These are phyloP conservation scores for Cynanchum wilfordii DNA, from an alignment of 257 asterid species.

Conservation along the genomic window DNA sequence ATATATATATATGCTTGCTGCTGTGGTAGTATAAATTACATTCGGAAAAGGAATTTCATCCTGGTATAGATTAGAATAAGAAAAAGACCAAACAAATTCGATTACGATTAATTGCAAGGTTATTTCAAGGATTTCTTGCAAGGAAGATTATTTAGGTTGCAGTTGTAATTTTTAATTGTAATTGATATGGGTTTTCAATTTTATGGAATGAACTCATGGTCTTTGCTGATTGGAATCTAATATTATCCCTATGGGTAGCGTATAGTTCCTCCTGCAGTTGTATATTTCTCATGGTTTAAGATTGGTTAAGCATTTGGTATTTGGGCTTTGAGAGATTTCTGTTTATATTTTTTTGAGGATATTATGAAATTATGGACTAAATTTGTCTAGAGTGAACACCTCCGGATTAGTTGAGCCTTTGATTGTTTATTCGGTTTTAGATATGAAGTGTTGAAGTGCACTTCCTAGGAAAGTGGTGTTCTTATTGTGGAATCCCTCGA, in stretches of 20 bases:
- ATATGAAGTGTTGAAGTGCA: background rate
- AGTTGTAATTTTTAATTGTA: background rate
- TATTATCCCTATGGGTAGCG: background rate
- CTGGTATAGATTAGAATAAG: too few relatives aligned
- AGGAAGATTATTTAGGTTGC: background rate
- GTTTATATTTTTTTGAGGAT: background rate
- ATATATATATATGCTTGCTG: too few relatives aligned
- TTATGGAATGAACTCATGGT: background rate
- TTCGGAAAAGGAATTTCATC: too few relatives aligned
- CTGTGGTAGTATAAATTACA: too few relatives aligned
- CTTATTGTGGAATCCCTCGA: background rate
- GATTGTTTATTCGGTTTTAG: background rate
- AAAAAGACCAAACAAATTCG: too few relatives aligned
- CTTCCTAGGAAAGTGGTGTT: background rate
- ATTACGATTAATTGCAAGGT: too few relatives aligned
- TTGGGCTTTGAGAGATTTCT: background rate
- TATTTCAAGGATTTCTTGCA: background rate
- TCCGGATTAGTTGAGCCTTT: too few relatives aligned
- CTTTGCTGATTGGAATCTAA: background rate
- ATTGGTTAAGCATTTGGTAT: background rate
- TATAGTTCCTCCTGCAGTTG: background rate
- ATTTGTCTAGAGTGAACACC: too few relatives aligned
- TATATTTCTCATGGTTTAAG: background rate
- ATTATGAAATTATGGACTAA: too few relatives aligned
- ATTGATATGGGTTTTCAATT: background rate